Conservation (phyloP, 352 stramenopile species). For the Pythium apleroticum region DNA sequence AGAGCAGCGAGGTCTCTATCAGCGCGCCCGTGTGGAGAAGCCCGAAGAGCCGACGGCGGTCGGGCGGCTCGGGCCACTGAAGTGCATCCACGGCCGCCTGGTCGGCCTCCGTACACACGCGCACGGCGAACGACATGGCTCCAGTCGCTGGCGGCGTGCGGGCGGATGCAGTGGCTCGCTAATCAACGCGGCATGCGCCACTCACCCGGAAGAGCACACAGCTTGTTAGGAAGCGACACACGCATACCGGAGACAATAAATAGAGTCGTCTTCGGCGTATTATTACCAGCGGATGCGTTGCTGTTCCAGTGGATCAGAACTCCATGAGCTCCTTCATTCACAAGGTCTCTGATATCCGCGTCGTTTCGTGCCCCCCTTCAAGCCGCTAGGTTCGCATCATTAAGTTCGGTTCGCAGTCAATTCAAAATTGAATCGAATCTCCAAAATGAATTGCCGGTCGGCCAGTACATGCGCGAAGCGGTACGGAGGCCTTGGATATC, state of each 20-base stretch:
- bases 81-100: constrained; percentile 42
- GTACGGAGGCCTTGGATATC: background rate
- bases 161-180: background rate
- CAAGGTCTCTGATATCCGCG: constrained; percentile 2
- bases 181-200: background rate
- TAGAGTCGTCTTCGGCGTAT: background rate
- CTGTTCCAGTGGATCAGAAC: background rate
- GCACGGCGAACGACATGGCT: constrained; percentile 37
- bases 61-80: constrained; percentile 36
- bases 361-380: background rate
- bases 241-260: background rate
- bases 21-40: constrained; percentile 54
- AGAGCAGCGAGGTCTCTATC: constrained; percentile 59
- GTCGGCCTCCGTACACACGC: constrained; percentile 43
- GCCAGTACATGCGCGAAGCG: constrained; percentile 4
- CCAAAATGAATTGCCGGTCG: background rate
- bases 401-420: background rate
- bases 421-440: constrained; percentile 9
- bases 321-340: background rate
- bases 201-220: background rate
- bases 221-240: background rate
- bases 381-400: background rate
- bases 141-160: background rate
- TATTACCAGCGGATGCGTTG: background rate
- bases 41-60: constrained; percentile 58